Evolutionary conservation across 2,329 filamentous ascomycete species (phyloP), one percentile per base, ranked within the genome.

Genomic region (Colletotrichum sp.): DNA sequence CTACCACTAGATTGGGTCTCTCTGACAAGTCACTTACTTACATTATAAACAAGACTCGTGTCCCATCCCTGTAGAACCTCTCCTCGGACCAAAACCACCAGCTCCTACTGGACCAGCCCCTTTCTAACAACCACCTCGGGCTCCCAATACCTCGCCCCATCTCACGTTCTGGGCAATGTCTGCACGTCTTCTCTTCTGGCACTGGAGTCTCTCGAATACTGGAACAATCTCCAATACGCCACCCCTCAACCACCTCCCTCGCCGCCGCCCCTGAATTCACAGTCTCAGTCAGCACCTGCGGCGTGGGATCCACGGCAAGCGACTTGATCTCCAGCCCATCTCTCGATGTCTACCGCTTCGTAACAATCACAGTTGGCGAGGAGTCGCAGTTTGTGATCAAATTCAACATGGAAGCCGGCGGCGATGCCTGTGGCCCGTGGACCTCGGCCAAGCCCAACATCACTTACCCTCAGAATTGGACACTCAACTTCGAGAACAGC

Each of bases 11-110:
- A 43, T 43, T 10, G 2, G 10, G 7, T 18, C 16, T 18, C 4
- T 43, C 36, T 18, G 4, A 1, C 16, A 43, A 43, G 4, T 4
- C 7, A 43, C 36, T 1, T 2, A 18, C 16, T 18, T 5, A 43
- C 2, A 0, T 43, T 1, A n/a, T 4, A 5, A 5, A 0, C 38
- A 48, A n/a, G 38, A 48, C 18, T n/a, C 38, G 38, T 0, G 0
- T n/a, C 38, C 0, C 38, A 0, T n/a, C 38, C 38, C 0, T 48
- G 38, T 0, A 12, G 5, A 48, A 48, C 38, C 18, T 48, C 38
- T 43, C 0, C 2, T 10, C 18, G 38, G 5, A 48, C 38, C 38
- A 48, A 1, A 0, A 48, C 3, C 9, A 48, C 38, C 38, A 5
- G 9, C 18, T 48, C 9, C 38, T 21, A 12, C 9, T 48, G 38